Percentiles rank a stretch among this genome's conserved stretches.
phyloP scores from a whole-genome alignment of 2,329 filamentous ascomycete species.

The Venturia carpophila region DNA sequence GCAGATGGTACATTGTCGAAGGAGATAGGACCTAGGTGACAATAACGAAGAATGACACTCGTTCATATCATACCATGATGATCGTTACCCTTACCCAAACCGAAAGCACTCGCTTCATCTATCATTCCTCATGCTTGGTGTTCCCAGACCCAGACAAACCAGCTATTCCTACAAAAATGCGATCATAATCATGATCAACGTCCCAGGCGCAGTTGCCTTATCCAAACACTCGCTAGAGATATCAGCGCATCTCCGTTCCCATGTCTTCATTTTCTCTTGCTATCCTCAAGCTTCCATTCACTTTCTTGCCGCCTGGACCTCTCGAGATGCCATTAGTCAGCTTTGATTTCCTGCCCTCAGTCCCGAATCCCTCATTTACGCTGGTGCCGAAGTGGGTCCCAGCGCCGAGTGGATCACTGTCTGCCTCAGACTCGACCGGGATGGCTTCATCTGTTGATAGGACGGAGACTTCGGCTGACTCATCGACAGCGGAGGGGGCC shows the following conservation, averaged over 20 bases:
- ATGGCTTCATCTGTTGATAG: neutral
- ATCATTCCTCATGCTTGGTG: neutral
- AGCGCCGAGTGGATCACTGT: neutral
- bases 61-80: neutral
- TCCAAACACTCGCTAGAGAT: neutral
- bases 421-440: neutral
- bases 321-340: neutral
- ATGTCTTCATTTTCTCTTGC: neutral
- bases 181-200: neutral
- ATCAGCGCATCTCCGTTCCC: slow-evolving; percentile 4
- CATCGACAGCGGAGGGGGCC: neutral
- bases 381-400: neutral
- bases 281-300: neutral
- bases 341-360: neutral
- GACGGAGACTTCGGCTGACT: neutral
- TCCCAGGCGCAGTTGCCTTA: neutral
- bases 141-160: neutral
- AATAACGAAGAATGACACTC: neutral
- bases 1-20: too few species aligned
- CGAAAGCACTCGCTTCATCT: neutral
- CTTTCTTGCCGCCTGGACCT: neutral
- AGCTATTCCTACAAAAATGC: neutral
- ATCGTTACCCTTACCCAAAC: neutral
- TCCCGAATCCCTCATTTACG: neutral
- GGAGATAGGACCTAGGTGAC: neutral